Evolutionary conservation across 2,329 filamentous ascomycete species (phyloP).

Genomic region (Hypocrella siamensis): DNA sequence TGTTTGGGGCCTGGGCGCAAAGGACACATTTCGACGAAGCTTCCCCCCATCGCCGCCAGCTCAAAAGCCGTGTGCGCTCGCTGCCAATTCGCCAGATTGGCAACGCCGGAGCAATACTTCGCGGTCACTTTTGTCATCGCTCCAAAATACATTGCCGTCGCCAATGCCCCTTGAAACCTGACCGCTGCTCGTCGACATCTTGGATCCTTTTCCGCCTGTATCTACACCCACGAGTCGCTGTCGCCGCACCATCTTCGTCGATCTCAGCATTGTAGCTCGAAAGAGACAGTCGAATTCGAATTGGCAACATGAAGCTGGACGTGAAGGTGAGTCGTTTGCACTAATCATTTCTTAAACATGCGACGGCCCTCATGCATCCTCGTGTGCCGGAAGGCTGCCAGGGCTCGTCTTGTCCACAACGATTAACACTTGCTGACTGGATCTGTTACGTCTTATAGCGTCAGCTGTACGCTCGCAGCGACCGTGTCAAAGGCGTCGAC

Average conservation of each 20-base stretch:
- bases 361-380: too few species aligned
- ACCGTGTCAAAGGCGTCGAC: slow-evolving; percentile 94
- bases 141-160: too few species aligned
- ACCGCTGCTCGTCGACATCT: too few species aligned
- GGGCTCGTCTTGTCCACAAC: neutral
- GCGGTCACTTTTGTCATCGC: neutral
- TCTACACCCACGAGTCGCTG: slow-evolving; percentile 1
- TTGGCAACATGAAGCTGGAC: slow-evolving; percentile 27
- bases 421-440: neutral
- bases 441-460: slow-evolving; percentile 13
- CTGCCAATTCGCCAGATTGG: neutral
- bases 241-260: too few species aligned
- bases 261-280: too few species aligned
- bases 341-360: too few species aligned
- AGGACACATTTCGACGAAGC: slow-evolving; percentile 5
- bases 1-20: slow-evolving; percentile 1
- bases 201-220: too few species aligned
- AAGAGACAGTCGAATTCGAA: too few species aligned
- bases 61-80: slow-evolving; percentile 1
- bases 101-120: neutral
- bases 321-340: slow-evolving; percentile 19
- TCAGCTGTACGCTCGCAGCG: slow-evolving; percentile 56
- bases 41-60: slow-evolving; percentile 1
- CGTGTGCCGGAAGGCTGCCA: slow-evolving; percentile 4
- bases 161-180: too few species aligned